Conservation (phyloP, 495 filamentous ascomycete genomes). For the Pyrenopolyporus hunteri region DNA sequence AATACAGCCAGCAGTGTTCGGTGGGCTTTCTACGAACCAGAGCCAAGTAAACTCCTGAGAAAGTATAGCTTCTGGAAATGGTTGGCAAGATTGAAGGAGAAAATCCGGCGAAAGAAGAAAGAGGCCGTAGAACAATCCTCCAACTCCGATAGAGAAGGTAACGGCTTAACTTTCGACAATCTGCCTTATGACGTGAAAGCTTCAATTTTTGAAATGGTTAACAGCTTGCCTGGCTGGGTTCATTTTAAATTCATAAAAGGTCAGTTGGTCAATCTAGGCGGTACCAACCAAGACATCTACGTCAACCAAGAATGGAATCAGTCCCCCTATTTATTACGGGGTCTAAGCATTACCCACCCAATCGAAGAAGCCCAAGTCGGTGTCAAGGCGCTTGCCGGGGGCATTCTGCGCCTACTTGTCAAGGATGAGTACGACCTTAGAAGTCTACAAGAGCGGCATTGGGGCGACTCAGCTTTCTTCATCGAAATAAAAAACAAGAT, state of each 20-base stretch:
- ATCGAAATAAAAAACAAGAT: background rate
- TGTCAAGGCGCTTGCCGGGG: background rate
- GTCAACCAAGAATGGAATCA: conserved; percentile 15
- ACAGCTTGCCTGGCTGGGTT: conserved; percentile 11
- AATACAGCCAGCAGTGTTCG: conserved; percentile 5
- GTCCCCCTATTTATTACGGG: background rate
- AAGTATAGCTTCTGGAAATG: too few species aligned
- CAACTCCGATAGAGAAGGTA: background rate
- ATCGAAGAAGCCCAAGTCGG: background rate
- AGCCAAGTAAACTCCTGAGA: too few species aligned
- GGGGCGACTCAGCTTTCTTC: background rate
- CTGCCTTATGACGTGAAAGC: conserved; percentile 11
- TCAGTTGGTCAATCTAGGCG: background rate
- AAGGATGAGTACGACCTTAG: background rate
- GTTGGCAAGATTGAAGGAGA: background rate
- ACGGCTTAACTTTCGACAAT: background rate
- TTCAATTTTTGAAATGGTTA: conserved; percentile 7
- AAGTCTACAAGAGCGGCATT: background rate
- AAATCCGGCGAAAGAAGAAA: background rate
- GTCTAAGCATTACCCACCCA: background rate
- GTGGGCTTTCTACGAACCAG: background rate
- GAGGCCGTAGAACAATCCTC: background rate
- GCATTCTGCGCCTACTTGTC: background rate
- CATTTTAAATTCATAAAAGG: conserved; percentile 1
- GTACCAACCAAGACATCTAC: background rate